phyloP scores from a whole-genome alignment of 2,329 filamentous ascomycete genomes.

The Elsinoe perseae region DNA sequence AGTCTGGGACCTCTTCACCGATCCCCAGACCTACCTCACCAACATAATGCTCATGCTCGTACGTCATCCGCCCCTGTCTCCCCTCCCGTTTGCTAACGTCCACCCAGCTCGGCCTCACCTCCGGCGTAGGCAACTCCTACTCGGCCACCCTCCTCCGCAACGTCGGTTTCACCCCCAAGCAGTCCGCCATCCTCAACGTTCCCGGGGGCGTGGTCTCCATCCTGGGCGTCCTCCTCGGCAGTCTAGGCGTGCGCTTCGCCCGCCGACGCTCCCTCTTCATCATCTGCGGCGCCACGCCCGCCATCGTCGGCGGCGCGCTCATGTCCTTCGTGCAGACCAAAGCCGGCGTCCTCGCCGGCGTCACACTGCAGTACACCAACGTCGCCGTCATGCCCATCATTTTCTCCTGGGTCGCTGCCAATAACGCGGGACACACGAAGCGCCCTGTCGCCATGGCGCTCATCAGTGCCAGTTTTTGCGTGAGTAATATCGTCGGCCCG shows the following conservation, averaged over 20 bases:
- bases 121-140: slow-evolving; percentile 47
- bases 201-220: slow-evolving; percentile 48
- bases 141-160: slow-evolving; percentile 46
- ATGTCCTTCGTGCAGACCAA: slow-evolving; percentile 40
- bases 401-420: slow-evolving; percentile 27
- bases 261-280: slow-evolving; percentile 47
- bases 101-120: neutral
- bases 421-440: slow-evolving; percentile 44
- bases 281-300: slow-evolving; percentile 41
- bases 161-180: slow-evolving; percentile 40
- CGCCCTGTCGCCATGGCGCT: neutral
- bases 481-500: slow-evolving; percentile 33
- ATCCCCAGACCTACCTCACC: slow-evolving; percentile 48
- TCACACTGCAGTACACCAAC: slow-evolving; percentile 28
- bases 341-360: slow-evolving; percentile 23
- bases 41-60: slow-evolving; percentile 25
- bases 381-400: slow-evolving; percentile 28
- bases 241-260: slow-evolving; percentile 39
- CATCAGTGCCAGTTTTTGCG: neutral
- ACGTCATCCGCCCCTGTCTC: neutral
- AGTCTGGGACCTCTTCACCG: slow-evolving; percentile 48
- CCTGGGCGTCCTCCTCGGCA: slow-evolving; percentile 44
- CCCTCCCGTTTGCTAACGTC: neutral
- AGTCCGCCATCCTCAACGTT: slow-evolving; percentile 48
- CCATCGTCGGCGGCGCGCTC: slow-evolving; percentile 41